Percentiles rank a stretch among this genome's conserved stretches.
phyloP scores from a whole-genome alignment of 169 alveolate species.

The Blepharisma undulans region DNA sequence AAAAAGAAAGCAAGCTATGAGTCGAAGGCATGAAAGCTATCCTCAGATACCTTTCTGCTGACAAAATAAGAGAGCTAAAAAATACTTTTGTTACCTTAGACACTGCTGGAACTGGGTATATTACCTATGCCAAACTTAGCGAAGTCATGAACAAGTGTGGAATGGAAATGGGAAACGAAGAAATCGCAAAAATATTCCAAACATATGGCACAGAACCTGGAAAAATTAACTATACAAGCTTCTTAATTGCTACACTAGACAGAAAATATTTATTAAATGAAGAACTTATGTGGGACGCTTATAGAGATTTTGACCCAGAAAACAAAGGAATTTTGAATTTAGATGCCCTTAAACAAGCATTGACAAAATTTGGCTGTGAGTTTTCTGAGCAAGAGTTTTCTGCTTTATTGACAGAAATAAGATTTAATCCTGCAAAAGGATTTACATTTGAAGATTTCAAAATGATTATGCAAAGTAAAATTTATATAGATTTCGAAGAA shows the following conservation, averaged over 20 bases:
- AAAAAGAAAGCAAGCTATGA: neutral
- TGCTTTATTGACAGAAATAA: neutral
- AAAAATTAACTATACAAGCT: neutral
- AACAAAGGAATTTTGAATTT: neutral
- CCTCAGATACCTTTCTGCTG: neutral
- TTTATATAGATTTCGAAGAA: neutral
- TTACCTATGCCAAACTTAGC: neutral
- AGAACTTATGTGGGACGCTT: neutral
- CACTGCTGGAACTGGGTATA: neutral
- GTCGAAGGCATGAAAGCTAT: conserved; percentile 1
- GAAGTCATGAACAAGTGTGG: neutral
- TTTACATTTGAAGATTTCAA: conserved; percentile 7
- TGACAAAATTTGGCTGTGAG: conserved; percentile 14
- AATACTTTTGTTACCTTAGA: neutral
- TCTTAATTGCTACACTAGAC: conserved; percentile 9
- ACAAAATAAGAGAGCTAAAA: neutral
- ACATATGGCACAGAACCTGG: neutral
- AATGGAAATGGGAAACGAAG: neutral
- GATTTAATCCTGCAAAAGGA: neutral
- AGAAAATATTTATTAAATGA: neutral
- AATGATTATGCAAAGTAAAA: neutral
- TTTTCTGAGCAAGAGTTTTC: neutral
- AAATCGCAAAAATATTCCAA: neutral
- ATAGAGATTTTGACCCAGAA: neutral
- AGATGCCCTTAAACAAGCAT: neutral